Percentiles rank a stretch among this genome's conserved stretches.
phyloP scores from a whole-genome alignment of 306 rosid genomes.

The Trifolium pratense region DNA sequence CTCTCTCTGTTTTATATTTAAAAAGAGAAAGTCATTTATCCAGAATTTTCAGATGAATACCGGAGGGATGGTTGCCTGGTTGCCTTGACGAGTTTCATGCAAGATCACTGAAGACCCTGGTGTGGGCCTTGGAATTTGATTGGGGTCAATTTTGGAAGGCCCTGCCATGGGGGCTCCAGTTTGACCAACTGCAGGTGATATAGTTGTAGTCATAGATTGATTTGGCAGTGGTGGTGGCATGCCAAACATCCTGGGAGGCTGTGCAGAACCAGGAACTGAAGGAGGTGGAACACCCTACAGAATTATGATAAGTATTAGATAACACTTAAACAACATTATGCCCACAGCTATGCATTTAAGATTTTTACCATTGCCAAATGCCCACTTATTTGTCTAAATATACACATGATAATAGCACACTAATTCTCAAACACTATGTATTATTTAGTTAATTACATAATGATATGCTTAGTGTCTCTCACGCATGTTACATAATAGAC shows the following conservation, averaged over 20 bases:
- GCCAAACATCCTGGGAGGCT: constrained; percentile 90
- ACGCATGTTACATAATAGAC: background rate
- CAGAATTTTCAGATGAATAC: constrained; percentile 54
- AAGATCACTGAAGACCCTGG: constrained; percentile 78
- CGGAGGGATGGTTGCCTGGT: constrained; percentile 95
- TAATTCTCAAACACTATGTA: constrained; percentile 24
- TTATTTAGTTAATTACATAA: constrained; percentile 12
- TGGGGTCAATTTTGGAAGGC: constrained; percentile 92
- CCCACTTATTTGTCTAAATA: constrained; percentile 10
- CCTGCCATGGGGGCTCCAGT: constrained; percentile 87
- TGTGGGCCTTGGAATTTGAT: constrained; percentile 93
- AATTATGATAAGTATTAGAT: constrained; percentile 34
- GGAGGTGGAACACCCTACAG: constrained; percentile 67
- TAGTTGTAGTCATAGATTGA: constrained; percentile 89
- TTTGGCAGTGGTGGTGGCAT: constrained; percentile 85
- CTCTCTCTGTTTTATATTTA: constrained; percentile 8
- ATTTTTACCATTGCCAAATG: constrained; percentile 14
- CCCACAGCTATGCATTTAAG: background rate
- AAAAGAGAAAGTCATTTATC: background rate
- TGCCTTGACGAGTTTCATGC: constrained; percentile 92
- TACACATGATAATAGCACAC: background rate
- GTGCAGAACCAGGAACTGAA: constrained; percentile 67
- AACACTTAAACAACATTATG: constrained; percentile 7
- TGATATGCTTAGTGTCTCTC: background rate
- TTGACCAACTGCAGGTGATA: constrained; percentile 82